Conservation (phyloP, 2,329 filamentous ascomycete genomes). For the Paraphoma chrysanthemicola region DNA sequence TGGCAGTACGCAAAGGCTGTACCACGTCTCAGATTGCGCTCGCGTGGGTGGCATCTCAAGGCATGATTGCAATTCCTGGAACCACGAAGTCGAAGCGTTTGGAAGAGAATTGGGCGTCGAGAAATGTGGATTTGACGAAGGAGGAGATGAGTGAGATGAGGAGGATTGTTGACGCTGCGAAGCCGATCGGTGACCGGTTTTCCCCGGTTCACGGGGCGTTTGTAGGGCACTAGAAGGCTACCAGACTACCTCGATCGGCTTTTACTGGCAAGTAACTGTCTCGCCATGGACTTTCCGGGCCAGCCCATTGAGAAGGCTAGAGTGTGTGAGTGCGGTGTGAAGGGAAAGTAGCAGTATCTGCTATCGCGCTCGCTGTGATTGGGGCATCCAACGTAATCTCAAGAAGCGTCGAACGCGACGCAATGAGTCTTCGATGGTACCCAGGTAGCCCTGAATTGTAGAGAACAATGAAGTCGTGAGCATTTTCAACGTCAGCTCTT, state of each 20-base stretch:
- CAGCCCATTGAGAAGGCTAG: too few relatives aligned
- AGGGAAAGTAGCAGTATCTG: too few relatives aligned
- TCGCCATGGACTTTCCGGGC: too few relatives aligned
- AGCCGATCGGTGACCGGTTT: constrained; percentile 47
- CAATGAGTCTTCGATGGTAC: too few relatives aligned
- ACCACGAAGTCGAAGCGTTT: constrained; percentile 28
- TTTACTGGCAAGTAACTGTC: too few relatives aligned
- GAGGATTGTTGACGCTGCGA: constrained; percentile 45
- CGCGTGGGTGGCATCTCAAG: constrained; percentile 40
- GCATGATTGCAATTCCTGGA: constrained; percentile 64
- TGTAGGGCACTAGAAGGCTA: background rate
- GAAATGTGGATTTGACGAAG: constrained; percentile 25
- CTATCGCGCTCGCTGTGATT: too few relatives aligned
- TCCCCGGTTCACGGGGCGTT: background rate
- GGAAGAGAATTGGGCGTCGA: constrained; percentile 27
- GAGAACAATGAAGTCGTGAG: too few relatives aligned
- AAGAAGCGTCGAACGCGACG: too few relatives aligned
- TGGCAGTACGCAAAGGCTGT: constrained; percentile 55
- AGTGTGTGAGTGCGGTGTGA: too few relatives aligned
- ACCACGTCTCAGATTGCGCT: constrained; percentile 64
- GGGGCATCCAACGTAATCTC: too few relatives aligned
- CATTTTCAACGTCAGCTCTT: background rate
- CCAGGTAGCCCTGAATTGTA: too few relatives aligned
- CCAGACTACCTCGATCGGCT: background rate
- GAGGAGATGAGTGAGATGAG: constrained; percentile 29